Conservation (phyloP, 1,139 yeast genomes). For the Kurtzmaniella quercitrusa region DNA sequence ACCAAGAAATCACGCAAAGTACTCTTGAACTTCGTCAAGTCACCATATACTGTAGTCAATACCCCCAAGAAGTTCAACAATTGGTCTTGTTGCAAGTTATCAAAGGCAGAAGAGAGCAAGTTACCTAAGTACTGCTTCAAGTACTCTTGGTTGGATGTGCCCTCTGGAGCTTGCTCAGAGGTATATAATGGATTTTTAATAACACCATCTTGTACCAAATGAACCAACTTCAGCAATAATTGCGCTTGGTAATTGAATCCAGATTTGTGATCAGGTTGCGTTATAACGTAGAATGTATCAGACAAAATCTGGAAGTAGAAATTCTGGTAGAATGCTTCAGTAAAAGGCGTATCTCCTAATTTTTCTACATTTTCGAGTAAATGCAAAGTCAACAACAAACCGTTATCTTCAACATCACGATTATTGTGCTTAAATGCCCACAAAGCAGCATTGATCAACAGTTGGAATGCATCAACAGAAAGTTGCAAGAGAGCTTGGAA, state of each 20-base stretch:
- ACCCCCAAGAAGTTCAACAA: slow-evolving; percentile 78
- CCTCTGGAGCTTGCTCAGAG: slow-evolving; percentile 70
- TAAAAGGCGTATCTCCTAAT: slow-evolving; percentile 70
- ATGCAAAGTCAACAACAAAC: slow-evolving; percentile 77
- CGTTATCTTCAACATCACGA: slow-evolving; percentile 91
- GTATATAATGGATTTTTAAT: slow-evolving; percentile 76
- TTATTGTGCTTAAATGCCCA: slow-evolving; percentile 99
- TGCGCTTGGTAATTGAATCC: slow-evolving; percentile 90
- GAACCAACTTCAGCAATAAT: slow-evolving; percentile 77
- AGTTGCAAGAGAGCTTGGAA: slow-evolving; percentile 83
- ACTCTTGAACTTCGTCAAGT: slow-evolving; percentile 73
- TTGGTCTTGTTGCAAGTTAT: slow-evolving; percentile 82
- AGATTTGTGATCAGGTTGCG: slow-evolving; percentile 97
- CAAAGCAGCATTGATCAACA: slow-evolving; percentile 86
- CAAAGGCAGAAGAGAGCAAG: slow-evolving; percentile 83
- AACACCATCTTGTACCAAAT: slow-evolving; percentile 72
- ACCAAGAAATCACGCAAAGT: slow-evolving; percentile 93
- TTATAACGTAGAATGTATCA: slow-evolving; percentile 88
- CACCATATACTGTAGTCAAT: slow-evolving; percentile 67
- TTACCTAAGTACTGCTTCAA: slow-evolving; percentile 79
- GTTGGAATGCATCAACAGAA: slow-evolving; percentile 89
- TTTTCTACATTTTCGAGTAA: slow-evolving; percentile 79
- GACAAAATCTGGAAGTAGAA: slow-evolving; percentile 87
- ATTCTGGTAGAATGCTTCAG: slow-evolving; percentile 82
- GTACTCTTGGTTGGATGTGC: slow-evolving; percentile 76